These are phyloP conservation scores for Gastrodia elata DNA, from an alignment of 106 monocot species.

Conservation along the genomic window DNA sequence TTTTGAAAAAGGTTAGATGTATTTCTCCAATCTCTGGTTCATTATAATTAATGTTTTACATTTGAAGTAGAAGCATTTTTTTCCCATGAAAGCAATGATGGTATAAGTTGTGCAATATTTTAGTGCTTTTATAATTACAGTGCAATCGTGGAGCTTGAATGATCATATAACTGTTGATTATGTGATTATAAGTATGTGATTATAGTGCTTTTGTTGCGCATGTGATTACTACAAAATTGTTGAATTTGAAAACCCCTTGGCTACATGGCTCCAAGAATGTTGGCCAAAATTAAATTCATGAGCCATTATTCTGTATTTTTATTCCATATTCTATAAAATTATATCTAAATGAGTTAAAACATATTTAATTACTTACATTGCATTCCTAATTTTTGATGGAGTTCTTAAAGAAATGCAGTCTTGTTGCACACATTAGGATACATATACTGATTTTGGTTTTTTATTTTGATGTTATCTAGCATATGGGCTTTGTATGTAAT, in stretches of 20 bases:
- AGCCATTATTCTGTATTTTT: background rate
- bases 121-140: too few relatives aligned
- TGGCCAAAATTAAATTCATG: background rate
- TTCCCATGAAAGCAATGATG: background rate
- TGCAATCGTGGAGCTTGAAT: too few relatives aligned
- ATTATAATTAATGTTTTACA: background rate
- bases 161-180: too few relatives aligned
- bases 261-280: background rate
- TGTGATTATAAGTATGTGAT: too few relatives aligned
- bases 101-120: background rate
- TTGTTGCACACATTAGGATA: background rate
- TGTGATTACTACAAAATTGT: too few relatives aligned
- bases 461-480: constrained; percentile 27
- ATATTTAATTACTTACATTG: background rate
- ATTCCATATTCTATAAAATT: background rate
- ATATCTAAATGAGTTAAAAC: background rate
- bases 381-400: background rate
- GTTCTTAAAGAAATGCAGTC: background rate
- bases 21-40: background rate
- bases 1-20: constrained; percentile 59
- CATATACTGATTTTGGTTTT: background rate
- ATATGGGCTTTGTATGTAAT: constrained; percentile 15
- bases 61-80: background rate
- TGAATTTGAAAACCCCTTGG: background rate
- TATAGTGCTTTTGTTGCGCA: too few relatives aligned